These are phyloP conservation scores for Chaetomium olivaceum DNA, from an alignment of 2,329 filamentous ascomycete genomes.

Conservation along the genomic window DNA sequence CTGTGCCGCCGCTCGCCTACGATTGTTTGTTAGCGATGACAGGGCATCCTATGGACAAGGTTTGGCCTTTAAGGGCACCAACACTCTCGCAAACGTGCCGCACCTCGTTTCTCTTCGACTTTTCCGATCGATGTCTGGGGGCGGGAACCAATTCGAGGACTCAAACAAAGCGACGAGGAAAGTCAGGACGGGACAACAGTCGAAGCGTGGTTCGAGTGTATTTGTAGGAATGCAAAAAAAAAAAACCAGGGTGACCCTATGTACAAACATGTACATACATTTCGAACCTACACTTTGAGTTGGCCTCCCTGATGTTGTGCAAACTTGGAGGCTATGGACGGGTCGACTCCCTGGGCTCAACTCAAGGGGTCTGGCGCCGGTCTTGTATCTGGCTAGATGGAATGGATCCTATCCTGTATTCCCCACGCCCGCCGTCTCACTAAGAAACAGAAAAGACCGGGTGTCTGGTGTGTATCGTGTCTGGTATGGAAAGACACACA, in stretches of 20 bases:
- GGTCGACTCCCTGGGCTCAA: not conserved
- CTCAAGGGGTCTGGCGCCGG: not conserved
- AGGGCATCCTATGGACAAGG: not conserved
- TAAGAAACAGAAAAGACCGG: not conserved
- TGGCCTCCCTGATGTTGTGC: not conserved
- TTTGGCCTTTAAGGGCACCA: conserved; percentile 6
- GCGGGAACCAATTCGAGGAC: not conserved
- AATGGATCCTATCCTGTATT: not conserved
- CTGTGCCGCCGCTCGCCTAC: conserved; percentile 8
- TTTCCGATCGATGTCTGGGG: not conserved
- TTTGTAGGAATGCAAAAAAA: conserved; percentile 5
- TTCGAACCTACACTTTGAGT: not conserved
- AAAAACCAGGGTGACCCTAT: not conserved
- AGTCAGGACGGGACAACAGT: not conserved
- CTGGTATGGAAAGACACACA: conserved; percentile 18
- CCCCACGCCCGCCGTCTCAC: not conserved
- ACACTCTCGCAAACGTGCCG: conserved; percentile 1
- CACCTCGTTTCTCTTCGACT: not conserved
- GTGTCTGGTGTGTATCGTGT: not conserved
- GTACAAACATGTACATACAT: conserved; percentile 10
- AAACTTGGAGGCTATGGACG: not conserved
- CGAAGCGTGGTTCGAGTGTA: not conserved
- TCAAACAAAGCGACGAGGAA: not conserved
- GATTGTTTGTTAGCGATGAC: conserved; percentile 3
- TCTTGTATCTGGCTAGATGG: not conserved